Base-by-base conservation (phyloP, 768 basidiomycete species). In the Pleurotus ostreatus region DNA sequence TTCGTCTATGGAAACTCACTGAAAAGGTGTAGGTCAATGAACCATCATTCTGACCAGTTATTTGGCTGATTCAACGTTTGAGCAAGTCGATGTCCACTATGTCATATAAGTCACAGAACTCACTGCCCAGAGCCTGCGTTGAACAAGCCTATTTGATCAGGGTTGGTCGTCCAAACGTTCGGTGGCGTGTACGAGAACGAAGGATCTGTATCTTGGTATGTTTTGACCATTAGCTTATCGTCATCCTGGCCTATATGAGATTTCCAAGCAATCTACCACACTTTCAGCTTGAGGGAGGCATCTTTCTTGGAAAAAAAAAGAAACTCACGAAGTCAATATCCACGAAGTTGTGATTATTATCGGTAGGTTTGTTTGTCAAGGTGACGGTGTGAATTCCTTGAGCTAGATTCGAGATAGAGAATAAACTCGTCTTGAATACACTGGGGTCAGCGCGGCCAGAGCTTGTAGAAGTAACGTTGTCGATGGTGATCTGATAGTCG, bases 111-210 rank as follows among this genome's bases (percentile, higher is more conserved):
- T 25, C 40, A 15, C 8, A 47, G 3, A 16, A 70, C 74, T 54
- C 57, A 74, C 78, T 76, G 78, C 55, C 74, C 78, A 20, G 74
- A 71, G 45, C 74, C 70, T 6, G 77, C 77, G 11, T 62, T 68
- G 59, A 77, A 80, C 23, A 70, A 60, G 38, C 73, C 74, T 1
- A 74, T 39, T n/a, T 60, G 51, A 34, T 59, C 59, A 15, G 71
- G 62, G 49, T 60, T 70, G 4, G 70, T 66, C 4, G 41, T 60
- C 80, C 78, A 80, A 5, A 61, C 57, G 25, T 61, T 57, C 6
- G 65, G 11, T 2, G 68, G 64, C 11, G 66, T 62, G 57, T 78
- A 78, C 18, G 64, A 64, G 44, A 79, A 79, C 4, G 69, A 61
- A 2, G 72, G 46, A 56, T 78, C 71, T 13, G 63, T 57, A 53